Percentiles rank a stretch among this genome's conserved stretches.
These are phyloP conservation scores for Candida pseudoviswanathii DNA, from an alignment of 1,139 yeast species.

Conservation along the genomic window DNA sequence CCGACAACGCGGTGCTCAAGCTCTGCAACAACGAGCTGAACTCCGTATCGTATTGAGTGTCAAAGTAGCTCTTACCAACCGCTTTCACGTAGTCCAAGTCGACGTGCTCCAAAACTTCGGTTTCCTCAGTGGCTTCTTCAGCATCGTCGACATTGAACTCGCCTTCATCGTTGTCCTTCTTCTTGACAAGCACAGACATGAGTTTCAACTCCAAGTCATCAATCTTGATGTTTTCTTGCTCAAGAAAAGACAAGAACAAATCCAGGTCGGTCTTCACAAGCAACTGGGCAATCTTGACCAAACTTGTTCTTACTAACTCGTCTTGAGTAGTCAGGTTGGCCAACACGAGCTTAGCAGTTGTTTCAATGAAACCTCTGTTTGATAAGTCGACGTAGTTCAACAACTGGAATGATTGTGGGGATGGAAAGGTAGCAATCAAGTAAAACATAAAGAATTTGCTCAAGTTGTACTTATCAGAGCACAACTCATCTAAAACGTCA, in stretches of 20 bases:
- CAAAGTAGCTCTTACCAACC: constrained; percentile 39
- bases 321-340: constrained; percentile 21
- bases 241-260: constrained; percentile 44
- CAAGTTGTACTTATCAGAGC: constrained; percentile 31
- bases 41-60: constrained; percentile 38
- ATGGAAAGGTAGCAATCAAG: constrained; percentile 24
- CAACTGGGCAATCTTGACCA: constrained; percentile 47
- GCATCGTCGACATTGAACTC: constrained; percentile 25
- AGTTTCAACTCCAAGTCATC: constrained; percentile 68
- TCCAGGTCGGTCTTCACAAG: constrained; percentile 41
- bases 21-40: constrained; percentile 22
- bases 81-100: constrained; percentile 25
- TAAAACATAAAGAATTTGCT: constrained; percentile 34
- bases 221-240: constrained; percentile 37
- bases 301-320: constrained; percentile 28
- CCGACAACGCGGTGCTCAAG: constrained; percentile 20
- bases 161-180: constrained; percentile 26
- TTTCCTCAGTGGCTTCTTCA: constrained; percentile 21
- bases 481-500: constrained; percentile 17
- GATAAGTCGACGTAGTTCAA: constrained; percentile 26
- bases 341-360: constrained; percentile 27
- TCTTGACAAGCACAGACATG: constrained; percentile 55
- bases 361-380: constrained; percentile 23
- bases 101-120: constrained; percentile 21
- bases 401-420: constrained; percentile 21